Percentiles rank a stretch among this genome's conserved stretches.
Evolutionary conservation across 2,329 filamentous ascomycete species (phyloP).

Genomic region (Beauveria australis): DNA sequence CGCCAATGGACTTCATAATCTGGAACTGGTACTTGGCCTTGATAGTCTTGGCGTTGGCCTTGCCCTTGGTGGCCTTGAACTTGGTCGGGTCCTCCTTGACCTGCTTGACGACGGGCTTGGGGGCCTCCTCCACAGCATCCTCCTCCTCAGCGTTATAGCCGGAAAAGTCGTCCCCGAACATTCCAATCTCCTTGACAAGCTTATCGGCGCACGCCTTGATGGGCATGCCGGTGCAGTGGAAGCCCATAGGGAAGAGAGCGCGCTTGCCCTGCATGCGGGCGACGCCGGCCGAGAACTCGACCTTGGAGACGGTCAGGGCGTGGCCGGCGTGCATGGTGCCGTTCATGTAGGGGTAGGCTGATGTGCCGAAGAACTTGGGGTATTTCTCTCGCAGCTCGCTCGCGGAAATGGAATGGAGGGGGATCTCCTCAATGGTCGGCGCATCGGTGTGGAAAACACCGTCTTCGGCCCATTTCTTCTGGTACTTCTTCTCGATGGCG

Average conservation of each 20-base stretch:
- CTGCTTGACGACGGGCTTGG: slow-evolving; percentile 51
- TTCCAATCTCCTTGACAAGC: slow-evolving; percentile 77
- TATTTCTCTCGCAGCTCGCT: slow-evolving; percentile 69
- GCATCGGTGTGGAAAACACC: slow-evolving; percentile 77
- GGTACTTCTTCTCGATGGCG: slow-evolving; percentile 84
- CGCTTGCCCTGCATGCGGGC: slow-evolving; percentile 86
- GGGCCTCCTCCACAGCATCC: slow-evolving; percentile 40
- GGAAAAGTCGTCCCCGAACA: slow-evolving; percentile 83
- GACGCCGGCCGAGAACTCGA: slow-evolving; percentile 85
- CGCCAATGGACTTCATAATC: slow-evolving; percentile 87
- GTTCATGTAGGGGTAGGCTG: slow-evolving; percentile 64
- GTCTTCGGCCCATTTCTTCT: slow-evolving; percentile 50
- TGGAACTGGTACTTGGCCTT: slow-evolving; percentile 95
- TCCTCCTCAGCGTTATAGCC: slow-evolving; percentile 58
- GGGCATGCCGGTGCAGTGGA: slow-evolving; percentile 89
- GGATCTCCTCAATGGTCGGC: slow-evolving; percentile 68
- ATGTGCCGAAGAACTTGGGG: slow-evolving; percentile 79
- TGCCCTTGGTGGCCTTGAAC: slow-evolving; percentile 87
- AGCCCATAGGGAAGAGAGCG: slow-evolving; percentile 82
- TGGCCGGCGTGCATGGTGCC: slow-evolving; percentile 85
- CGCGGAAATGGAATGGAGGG: slow-evolving; percentile 63
- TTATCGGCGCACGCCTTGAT: slow-evolving; percentile 98
- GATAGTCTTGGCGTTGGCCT: slow-evolving; percentile 80
- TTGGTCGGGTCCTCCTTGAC: slow-evolving; percentile 80
- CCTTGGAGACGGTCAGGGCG: slow-evolving; percentile 83